Evolutionary conservation across 148 eudicot genomes (phyloP).

Genomic region (Chenopodium suecicum): DNA sequence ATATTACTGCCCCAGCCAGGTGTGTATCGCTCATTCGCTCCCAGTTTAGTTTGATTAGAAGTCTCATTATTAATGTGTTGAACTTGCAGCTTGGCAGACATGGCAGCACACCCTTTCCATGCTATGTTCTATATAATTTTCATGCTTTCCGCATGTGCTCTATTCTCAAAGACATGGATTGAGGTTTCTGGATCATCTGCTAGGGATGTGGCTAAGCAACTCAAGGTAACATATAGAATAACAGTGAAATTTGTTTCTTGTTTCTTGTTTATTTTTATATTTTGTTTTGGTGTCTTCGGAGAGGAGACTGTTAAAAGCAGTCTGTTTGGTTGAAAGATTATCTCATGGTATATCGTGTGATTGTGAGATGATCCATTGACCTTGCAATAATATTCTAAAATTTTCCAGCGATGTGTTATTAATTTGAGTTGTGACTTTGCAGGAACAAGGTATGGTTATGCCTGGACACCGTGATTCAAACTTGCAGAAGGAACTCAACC

Average conservation of each 20-base stretch:
- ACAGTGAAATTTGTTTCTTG: neutral
- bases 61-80: neutral
- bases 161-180: slow-evolving; percentile 89
- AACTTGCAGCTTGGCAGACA: slow-evolving; percentile 71
- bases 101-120: slow-evolving; percentile 90
- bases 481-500: slow-evolving; percentile 81
- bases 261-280: neutral
- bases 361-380: neutral
- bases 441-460: slow-evolving; percentile 98
- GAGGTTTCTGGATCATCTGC: slow-evolving; percentile 96
- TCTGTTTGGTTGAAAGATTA: neutral
- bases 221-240: slow-evolving; percentile 47
- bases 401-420: neutral
- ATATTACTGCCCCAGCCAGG: slow-evolving; percentile 87
- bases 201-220: slow-evolving; percentile 84
- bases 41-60: neutral
- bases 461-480: slow-evolving; percentile 84
- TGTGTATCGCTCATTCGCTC: slow-evolving; percentile 27
- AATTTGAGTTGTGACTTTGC: slow-evolving; percentile 9
- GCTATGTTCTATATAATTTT: slow-evolving; percentile 73
- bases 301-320: neutral
- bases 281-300: no score
- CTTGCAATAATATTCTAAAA: neutral
- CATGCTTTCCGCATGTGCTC: slow-evolving; percentile 86
- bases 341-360: neutral